Conservation (phyloP, 345 rosid genomes). For the Eucalyptus sp. region DNA sequence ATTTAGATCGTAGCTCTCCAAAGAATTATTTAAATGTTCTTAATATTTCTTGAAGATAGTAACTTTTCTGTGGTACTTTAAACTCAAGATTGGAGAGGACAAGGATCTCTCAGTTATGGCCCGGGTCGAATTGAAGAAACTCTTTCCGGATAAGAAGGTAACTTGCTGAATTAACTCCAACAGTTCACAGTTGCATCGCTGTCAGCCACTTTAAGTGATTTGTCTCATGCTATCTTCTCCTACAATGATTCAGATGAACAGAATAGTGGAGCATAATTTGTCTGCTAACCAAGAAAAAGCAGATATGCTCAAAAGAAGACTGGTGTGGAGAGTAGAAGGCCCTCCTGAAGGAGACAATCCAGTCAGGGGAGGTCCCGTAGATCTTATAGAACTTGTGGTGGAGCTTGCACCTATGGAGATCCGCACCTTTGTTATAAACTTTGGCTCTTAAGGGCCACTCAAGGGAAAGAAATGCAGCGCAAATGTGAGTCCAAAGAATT, state of each 20-base stretch:
- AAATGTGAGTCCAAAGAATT: background rate
- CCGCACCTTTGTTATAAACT: constrained; percentile 35
- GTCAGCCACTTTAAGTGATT: background rate
- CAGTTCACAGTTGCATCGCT: background rate
- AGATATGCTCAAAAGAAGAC: constrained; percentile 52
- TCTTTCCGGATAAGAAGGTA: constrained; percentile 56
- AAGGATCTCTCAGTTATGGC: constrained; percentile 56
- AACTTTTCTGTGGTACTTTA: background rate
- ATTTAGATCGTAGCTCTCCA: background rate
- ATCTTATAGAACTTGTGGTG: constrained; percentile 29
- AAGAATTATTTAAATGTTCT: background rate
- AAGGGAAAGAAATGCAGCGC: background rate
- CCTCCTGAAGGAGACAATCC: background rate
- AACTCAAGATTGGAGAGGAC: constrained; percentile 61
- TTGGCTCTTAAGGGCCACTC: background rate
- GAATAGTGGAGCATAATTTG: constrained; percentile 27
- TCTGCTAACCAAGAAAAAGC: constrained; percentile 51
- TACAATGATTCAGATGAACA: constrained; percentile 12
- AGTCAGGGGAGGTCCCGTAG: constrained; percentile 34
- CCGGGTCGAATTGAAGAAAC: constrained; percentile 51
- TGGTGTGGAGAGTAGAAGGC: constrained; percentile 40
- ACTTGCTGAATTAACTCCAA: background rate
- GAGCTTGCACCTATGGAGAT: constrained; percentile 66
- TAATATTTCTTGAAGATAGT: background rate
- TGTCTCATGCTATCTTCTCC: background rate